Base-by-base conservation (phyloP, 2,329 filamentous ascomycete genomes). In the Sclerotiophoma versabilis region DNA sequence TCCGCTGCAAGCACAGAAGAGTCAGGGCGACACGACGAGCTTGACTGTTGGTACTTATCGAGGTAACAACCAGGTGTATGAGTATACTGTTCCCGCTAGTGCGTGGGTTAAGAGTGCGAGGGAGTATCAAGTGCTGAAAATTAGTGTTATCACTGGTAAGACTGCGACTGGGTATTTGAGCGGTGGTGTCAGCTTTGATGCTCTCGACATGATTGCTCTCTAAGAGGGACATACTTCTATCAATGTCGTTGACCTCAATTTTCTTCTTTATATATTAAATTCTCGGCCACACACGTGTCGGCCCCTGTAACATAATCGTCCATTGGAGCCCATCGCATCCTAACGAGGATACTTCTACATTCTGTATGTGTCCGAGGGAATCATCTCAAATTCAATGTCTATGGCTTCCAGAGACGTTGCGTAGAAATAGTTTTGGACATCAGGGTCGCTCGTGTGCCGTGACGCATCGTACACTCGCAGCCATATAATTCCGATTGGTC, bases 21-120 rank as follows among this genome's bases (percentile, higher is more conserved):
- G 49, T 0, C 63, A 66, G 32, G 63, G 57, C 1, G 62, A 64
- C 37, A 66, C 63, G 0, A 53, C 62, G 17, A 59, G 54, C 17
- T 43, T 65, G 47, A 66, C 62, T 9, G 62, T 68, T 19, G 62
- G 63, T 8, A 68, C 64, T 0, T 68, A 68, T 42, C 55, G 64
- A 5, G 63, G 63, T 5, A 68, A 66, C 20, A 68, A 68, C 14
- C 58, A 60, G 8, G 47, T 66, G 9, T 66, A 66, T 25, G 62
- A 66, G 39, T 68, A 48, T 42, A 60, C 55, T 38, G 60, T 68
- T 5, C 63, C 65, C 10, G 57, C 59, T n/a, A 63, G 57, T 20
- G 65, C 65, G 1, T 66, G 63, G 63, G 36, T 53, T 1, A 53
- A 63, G 48, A 62, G 59, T 17, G 30, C 55, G 11, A 54, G 54